Evolutionary conservation across 2,329 filamentous ascomycete genomes (phyloP).

Genomic region (Calonectria pseudoturangicola): DNA sequence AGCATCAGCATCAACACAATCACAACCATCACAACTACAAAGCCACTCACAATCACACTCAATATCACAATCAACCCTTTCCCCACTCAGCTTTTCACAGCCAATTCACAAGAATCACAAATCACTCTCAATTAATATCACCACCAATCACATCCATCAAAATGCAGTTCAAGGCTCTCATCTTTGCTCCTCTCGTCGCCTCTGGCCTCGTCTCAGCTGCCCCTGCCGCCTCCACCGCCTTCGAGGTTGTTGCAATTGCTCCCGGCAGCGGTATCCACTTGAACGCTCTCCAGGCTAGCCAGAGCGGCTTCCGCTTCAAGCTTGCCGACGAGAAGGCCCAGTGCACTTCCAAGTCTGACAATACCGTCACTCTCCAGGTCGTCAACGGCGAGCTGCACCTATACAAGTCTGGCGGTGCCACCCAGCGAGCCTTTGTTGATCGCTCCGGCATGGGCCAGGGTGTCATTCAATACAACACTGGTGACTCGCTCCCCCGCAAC

Average conservation of each 20-base stretch:
- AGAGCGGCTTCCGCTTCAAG: conserved; percentile 66
- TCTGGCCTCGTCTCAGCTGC: conserved; percentile 55
- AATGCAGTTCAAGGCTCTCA: conserved; percentile 56
- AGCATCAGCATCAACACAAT: not conserved
- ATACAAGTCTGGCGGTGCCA: conserved; percentile 60
- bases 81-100: not conserved
- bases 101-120: not conserved
- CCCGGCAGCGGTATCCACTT: conserved; percentile 71
- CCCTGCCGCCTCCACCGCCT: conserved; percentile 59
- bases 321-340: conserved; percentile 66
- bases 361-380: conserved; percentile 71
- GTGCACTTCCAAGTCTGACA: conserved; percentile 65
- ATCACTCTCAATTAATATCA: not conserved
- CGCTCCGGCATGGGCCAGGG: conserved; percentile 76
- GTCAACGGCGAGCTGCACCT: conserved; percentile 67
- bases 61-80: not conserved
- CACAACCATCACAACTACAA: not conserved
- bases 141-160: conserved; percentile 36
- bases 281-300: conserved; percentile 65
- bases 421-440: conserved; percentile 72
- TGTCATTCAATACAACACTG: conserved; percentile 70
- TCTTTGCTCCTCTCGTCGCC: conserved; percentile 52
- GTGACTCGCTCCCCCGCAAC: conserved; percentile 60
- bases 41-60: not conserved
- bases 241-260: conserved; percentile 70